Evolutionary conservation across 225 moss, liverwort and hornwort species (phyloP).

Genomic region (Pleurozium schreberi): DNA sequence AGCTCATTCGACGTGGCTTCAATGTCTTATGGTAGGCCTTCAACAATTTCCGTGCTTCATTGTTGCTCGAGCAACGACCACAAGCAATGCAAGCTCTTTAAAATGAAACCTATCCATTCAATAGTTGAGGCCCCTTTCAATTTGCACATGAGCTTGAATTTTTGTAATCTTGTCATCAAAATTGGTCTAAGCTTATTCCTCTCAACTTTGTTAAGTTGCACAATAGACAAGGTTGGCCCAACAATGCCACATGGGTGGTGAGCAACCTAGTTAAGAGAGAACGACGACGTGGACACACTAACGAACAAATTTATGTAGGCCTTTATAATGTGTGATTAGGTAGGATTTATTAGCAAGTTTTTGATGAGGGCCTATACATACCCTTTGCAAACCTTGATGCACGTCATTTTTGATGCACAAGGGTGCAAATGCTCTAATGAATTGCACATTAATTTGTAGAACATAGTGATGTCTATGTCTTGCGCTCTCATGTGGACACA

Average conservation of each 20-base stretch:
- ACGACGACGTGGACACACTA: too few species aligned
- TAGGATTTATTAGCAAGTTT: too few species aligned
- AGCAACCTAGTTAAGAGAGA: too few species aligned
- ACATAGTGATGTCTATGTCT: fast-evolving
- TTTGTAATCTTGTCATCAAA: too few species aligned
- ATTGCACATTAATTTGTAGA: not conserved
- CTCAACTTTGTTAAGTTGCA: too few species aligned
- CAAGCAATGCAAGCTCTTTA: fast-evolving
- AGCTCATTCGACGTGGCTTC: fast-evolving
- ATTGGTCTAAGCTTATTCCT: too few species aligned
- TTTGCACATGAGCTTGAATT: fast-evolving
- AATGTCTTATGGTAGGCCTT: fast-evolving
- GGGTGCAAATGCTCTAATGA: fast-evolving
- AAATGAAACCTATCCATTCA: not conserved
- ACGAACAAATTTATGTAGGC: too few species aligned
- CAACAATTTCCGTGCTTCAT: fast-evolving
- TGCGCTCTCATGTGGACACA: fast-evolving
- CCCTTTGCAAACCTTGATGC: not conserved
- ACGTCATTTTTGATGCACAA: fast-evolving
- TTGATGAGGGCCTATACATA: too few species aligned
- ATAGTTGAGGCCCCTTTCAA: fast-evolving
- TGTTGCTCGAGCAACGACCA: fast-evolving
- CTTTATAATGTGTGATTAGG: too few species aligned
- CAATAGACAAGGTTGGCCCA: too few species aligned
- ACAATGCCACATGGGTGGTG: too few species aligned